Evolutionary conservation across 2,329 filamentous ascomycete species (phyloP), one percentile per base, ranked within the genome.

Genomic region (Epichloe amarillans): DNA sequence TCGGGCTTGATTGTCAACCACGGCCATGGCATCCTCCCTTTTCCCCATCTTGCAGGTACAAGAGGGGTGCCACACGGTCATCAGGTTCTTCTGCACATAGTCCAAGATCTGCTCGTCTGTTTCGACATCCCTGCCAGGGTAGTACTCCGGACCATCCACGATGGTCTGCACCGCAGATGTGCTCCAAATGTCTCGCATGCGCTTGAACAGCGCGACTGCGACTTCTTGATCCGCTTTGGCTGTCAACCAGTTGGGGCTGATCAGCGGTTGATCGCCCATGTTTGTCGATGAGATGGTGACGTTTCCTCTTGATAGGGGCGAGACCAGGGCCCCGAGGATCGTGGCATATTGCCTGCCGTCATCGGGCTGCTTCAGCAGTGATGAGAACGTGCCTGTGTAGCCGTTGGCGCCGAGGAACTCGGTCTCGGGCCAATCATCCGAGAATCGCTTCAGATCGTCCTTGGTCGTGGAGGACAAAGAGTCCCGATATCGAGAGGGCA

Each of bases 1-100:
- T 30, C 26, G 8, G 26, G 26, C 26, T 30, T 30, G 26, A 30
- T 65, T 69, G 61, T 83, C 76, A 47, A 83, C 59, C 2, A 82
- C 78, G 2, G 77, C 78, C 58, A 71, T 72, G 2, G 68, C 62
- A 57, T 84, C 76, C 11, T 66, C 67, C 1, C 47, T 50, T 43
- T 57, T 65, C 6, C 66, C 66, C 59, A 67, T 67, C 3, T 58
- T 57, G 49, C 62, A 64, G 3, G 65, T 66, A 14, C 60, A 59
- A n/a, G 55, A 53, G 4, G 60, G 56, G 42, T 62, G 60, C 42
- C 58, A 50, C 26, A 62, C 53, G 2, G 56, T 60, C 54, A 58
- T 60, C 30, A 58, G 47, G 5, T 51, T 52, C 3, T 56, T 52
- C 4, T 58, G 58, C 33, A 69, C 59, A 33, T 62, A 53, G 5